Conservation (phyloP, 805 yeast species). For the Candida gorgasii region DNA sequence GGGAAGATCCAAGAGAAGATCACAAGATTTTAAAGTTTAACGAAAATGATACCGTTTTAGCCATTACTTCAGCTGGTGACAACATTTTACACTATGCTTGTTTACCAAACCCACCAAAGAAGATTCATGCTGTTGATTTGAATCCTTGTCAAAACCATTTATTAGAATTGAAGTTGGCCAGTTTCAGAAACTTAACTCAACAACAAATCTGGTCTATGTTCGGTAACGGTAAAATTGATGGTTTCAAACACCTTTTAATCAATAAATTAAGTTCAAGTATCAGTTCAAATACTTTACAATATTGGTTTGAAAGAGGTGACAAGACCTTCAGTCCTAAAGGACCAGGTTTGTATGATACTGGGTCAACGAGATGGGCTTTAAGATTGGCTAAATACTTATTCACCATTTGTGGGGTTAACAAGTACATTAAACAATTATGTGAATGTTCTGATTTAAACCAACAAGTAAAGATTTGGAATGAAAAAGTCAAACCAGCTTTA, state of each 20-base stretch:
- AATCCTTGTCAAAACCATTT: constrained; percentile 83
- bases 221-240: constrained; percentile 68
- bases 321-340: constrained; percentile 56
- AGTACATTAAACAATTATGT: constrained; percentile 57
- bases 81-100: constrained; percentile 74
- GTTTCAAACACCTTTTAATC: constrained; percentile 47
- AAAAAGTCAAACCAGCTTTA: constrained; percentile 63
- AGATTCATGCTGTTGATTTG: constrained; percentile 82
- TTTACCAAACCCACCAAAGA: constrained; percentile 68
- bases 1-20: constrained; percentile 91
- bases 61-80: constrained; percentile 87
- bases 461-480: constrained; percentile 66
- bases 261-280: constrained; percentile 63
- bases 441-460: constrained; percentile 56
- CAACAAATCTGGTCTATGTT: constrained; percentile 72
- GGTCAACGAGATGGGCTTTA: constrained; percentile 85
- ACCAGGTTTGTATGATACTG: constrained; percentile 74
- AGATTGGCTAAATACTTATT: constrained; percentile 65
- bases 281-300: constrained; percentile 80
- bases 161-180: constrained; percentile 75
- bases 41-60: constrained; percentile 69
- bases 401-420: constrained; percentile 51
- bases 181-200: constrained; percentile 55
- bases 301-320: constrained; percentile 68
- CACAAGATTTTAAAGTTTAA: constrained; percentile 60